Evolutionary conservation across 2,329 filamentous ascomycete species (phyloP), one percentile per base, ranked within the genome.

Genomic region (Xylaria sp.): DNA sequence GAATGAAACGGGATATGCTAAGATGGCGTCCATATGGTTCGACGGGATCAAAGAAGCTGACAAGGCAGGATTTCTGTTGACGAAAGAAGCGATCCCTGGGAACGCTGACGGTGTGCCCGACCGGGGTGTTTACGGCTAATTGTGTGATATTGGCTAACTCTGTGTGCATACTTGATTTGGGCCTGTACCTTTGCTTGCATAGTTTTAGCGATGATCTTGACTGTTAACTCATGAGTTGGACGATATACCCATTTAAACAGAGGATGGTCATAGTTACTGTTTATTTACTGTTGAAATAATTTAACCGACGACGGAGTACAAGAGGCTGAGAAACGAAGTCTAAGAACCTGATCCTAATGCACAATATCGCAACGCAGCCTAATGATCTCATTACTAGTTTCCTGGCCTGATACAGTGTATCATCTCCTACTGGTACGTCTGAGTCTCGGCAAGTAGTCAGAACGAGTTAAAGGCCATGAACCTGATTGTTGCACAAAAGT

Each of bases 11-110:
- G 81, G 80, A 0, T 82, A 81, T 64, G 52, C 56, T 25, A 80
- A 79, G 72, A 82, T 82, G 79, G 80, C 78, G 1, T 36, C 62
- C 1, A 70, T 81, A 18, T 80, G 76, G 75, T 75, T 75, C 57
- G 52, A 69, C 0, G 79, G 76, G 9, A 76, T 81, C 59, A 60
- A 75, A 52, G 69, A 77, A n/a, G 80, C 77, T 1, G 69, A 73
- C 20, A 9, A 39, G 0, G 64, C 62, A n/a, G 64, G 70, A 3
- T 76, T 75, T 36, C 67, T 80, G 25, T 54, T 66, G 25, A 48
- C 33, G 9, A 69, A 71, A 39, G 69, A 76, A 33, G 61, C 69
- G 4, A 74, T 77, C 9, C 31, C 69, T 0, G 75, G 75, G 1
- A 67, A 74, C 8, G n/a, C 71, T 2, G 67, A 75, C 15, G 72